phyloP scores from a whole-genome alignment of 2,329 filamentous ascomycete genomes.

The Colletotrichum salicis region DNA sequence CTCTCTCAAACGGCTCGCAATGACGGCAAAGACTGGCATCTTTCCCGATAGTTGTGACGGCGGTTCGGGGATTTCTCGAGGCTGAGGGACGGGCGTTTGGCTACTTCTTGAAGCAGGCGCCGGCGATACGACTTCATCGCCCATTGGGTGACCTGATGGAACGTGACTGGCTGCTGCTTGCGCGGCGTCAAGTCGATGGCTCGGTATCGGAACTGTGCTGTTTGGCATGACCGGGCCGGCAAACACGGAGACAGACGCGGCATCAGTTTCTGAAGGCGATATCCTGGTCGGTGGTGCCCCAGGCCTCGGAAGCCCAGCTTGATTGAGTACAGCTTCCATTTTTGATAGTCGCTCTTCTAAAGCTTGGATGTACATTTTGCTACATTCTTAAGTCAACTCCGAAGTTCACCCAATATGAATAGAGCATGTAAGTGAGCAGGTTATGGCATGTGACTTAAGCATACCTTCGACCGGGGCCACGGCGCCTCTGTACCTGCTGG shows the following conservation, averaged over 20 bases:
- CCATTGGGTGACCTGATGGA: conserved; percentile 10
- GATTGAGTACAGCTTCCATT: conserved; percentile 32
- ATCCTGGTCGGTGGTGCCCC: conserved; percentile 22
- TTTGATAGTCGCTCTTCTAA: conserved; percentile 33
- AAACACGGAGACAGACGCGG: conserved; percentile 21
- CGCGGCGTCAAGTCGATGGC: neutral
- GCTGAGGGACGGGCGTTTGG: neutral
- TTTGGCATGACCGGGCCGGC: conserved; percentile 1
- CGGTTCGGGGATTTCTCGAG: neutral
- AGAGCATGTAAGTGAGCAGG: neutral
- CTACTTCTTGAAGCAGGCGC: neutral
- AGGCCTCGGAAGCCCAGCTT: conserved; percentile 22
- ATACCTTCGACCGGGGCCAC: conserved; percentile 33
- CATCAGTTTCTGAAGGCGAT: conserved; percentile 29
- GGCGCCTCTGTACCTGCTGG: conserved; percentile 28
- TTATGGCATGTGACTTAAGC: neutral
- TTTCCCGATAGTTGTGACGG: neutral
- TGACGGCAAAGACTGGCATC: conserved; percentile 23
- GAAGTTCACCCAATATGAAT: neutral
- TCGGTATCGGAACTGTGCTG: neutral
- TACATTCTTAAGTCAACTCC: neutral
- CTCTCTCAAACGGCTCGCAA: conserved; percentile 22
- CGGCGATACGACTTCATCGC: neutral
- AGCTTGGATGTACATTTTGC: conserved; percentile 32
- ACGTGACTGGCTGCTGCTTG: conserved; percentile 9